Evolutionary conservation across 805 yeast species (phyloP).

Genomic region (Saitoella complicata): DNA sequence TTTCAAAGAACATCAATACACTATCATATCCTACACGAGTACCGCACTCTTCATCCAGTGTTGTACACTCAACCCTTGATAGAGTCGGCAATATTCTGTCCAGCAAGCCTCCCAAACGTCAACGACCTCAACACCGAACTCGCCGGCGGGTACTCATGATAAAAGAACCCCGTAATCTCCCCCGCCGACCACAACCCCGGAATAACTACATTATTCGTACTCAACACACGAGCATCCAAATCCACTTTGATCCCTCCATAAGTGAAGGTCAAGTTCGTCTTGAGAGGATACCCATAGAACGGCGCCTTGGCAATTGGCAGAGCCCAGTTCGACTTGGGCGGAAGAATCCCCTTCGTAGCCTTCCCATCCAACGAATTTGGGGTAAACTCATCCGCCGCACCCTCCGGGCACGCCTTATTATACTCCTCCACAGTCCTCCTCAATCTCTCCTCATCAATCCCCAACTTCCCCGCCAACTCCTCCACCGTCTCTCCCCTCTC

Average conservation of each 20-base stretch:
- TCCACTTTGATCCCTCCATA: slow-evolving; percentile 1
- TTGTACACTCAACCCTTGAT: no score
- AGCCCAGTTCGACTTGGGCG: slow-evolving; percentile 1
- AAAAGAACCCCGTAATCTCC: no score
- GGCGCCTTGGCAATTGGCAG: neutral
- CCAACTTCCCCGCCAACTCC: neutral
- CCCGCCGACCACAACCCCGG: neutral
- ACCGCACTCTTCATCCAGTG: no score
- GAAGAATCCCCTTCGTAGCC: neutral
- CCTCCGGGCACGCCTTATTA: neutral
- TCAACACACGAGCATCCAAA: slow-evolving; percentile 1
- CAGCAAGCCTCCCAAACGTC: no score
- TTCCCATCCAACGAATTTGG: neutral
- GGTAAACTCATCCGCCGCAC: neutral
- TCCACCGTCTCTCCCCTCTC: neutral
- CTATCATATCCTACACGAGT: no score
- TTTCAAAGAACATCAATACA: no score
- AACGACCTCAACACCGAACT: no score
- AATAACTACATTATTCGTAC: neutral
- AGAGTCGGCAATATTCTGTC: no score
- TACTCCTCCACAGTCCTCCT: slow-evolving; percentile 1
- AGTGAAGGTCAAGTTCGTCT: neutral
- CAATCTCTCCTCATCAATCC: neutral
- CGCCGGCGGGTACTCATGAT: no score
- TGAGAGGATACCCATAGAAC: slow-evolving; percentile 1